Evolutionary conservation across 371 early-diverging fungal genomes (phyloP).

Genomic region (Syncephalis fuscata): DNA sequence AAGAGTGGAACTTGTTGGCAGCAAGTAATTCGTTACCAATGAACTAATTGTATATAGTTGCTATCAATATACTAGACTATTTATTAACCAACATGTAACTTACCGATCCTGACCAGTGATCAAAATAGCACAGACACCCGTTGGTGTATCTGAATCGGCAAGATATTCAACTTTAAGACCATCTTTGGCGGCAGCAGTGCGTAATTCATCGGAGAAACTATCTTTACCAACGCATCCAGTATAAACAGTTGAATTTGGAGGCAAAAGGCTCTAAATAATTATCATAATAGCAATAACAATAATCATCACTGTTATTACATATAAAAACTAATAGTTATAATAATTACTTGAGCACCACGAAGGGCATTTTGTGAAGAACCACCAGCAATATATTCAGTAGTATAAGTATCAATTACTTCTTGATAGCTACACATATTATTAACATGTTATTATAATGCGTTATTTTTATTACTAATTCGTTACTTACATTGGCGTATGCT

Average conservation of each 20-base stretch:
- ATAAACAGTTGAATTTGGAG: slow-evolving; percentile 71
- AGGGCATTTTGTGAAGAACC: slow-evolving; percentile 93
- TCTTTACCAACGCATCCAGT: slow-evolving; percentile 85
- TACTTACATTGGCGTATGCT: slow-evolving; percentile 63
- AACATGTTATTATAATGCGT: slow-evolving; percentile 1
- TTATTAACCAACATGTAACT: slow-evolving; percentile 2
- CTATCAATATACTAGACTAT: background rate
- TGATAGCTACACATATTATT: slow-evolving; percentile 2
- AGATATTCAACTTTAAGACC: slow-evolving; percentile 78
- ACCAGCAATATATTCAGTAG: slow-evolving; percentile 79
- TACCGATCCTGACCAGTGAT: slow-evolving; percentile 79
- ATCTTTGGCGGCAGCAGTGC: slow-evolving; percentile 62
- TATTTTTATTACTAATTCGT: background rate
- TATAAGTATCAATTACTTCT: slow-evolving; percentile 1
- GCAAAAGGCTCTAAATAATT: slow-evolving; percentile 52
- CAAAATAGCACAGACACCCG: slow-evolving; percentile 88
- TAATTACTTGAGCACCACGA: slow-evolving; percentile 55
- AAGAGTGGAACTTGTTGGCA: slow-evolving; percentile 71
- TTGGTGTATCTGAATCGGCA: slow-evolving; percentile 50
- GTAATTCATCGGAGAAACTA: slow-evolving; percentile 50
- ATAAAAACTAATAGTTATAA: slow-evolving; percentile 1
- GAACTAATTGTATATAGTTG: slow-evolving; percentile 20
- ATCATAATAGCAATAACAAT: background rate
- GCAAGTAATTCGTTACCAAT: slow-evolving; percentile 81
- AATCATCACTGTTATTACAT: background rate